Percentiles rank a stretch among this genome's conserved stretches.
Evolutionary conservation across 495 filamentous ascomycete species (phyloP).

Genomic region (Pseudomonodictys pantanalensis): DNA sequence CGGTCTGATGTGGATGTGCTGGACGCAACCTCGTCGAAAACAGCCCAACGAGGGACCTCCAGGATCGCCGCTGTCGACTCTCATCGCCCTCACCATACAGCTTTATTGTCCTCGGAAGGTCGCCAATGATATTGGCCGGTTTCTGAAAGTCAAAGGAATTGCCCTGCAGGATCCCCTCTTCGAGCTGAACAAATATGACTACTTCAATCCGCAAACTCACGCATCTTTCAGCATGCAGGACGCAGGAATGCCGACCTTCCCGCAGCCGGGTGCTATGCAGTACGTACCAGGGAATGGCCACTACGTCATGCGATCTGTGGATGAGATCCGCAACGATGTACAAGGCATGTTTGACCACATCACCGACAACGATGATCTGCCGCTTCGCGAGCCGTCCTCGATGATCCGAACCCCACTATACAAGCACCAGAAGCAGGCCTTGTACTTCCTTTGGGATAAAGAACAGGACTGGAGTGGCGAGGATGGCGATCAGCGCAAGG

Average conservation of each 20-base stretch:
- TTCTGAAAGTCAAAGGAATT: conserved; percentile 61
- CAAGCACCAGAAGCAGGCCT: conserved; percentile 84
- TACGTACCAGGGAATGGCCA: conserved; percentile 22
- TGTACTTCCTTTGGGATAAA: conserved; percentile 82
- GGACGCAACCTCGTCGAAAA: conserved; percentile 61
- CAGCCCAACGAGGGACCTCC: conserved; percentile 51
- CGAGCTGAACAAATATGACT: conserved; percentile 20
- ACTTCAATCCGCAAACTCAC: conserved; percentile 29
- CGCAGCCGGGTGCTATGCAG: not conserved
- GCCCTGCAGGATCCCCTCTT: conserved; percentile 51
- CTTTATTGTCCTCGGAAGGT: conserved; percentile 75
- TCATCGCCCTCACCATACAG: conserved; percentile 63
- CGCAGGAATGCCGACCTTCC: not conserved
- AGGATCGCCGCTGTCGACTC: conserved; percentile 51
- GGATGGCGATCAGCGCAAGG: conserved; percentile 54
- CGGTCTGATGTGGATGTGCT: conserved; percentile 62
- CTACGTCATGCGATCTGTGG: conserved; percentile 63
- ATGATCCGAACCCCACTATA: conserved; percentile 68
- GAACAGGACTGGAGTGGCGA: conserved; percentile 61
- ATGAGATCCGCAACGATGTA: conserved; percentile 82
- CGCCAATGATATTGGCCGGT: conserved; percentile 60
- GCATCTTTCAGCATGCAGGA: conserved; percentile 4
- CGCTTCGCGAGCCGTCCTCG: conserved; percentile 64
- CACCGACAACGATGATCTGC: conserved; percentile 67
- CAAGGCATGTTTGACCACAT: conserved; percentile 84